Base-by-base conservation (phyloP, 208 protist species). In the Acanthamoeba rhysodes region DNA sequence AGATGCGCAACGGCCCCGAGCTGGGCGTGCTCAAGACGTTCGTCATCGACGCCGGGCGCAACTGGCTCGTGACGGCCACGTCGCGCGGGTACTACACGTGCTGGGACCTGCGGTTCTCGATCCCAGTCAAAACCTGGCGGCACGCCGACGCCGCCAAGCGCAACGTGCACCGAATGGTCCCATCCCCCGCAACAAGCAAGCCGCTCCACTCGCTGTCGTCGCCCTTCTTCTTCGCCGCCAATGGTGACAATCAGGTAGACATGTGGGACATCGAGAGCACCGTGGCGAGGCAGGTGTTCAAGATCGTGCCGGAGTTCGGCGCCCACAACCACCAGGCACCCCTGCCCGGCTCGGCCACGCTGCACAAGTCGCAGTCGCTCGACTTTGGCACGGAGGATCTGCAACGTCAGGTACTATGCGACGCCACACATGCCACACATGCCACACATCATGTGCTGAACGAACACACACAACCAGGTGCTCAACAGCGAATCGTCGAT, bases 61-160 rank as follows among this genome's bases (percentile, higher is more conserved):
- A 97, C 32, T 96, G 92, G 96, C 68, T 96, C 4, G 90, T 96
- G 4, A 95, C 95, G 12, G 96, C 59, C 27, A 97, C 96, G 18
- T 84, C 55, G 6, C 68, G 91, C 53, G 96, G 95, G 12, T 97
- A 76, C 48, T 59, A 96, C 41, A 90, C 78, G 5, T 90, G 59
- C 27, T 97, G 95, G 95, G 96, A 97, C 84, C 74, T 97, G 6
- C 70, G 96, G 45, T 97, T 97, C 80, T 29, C 50, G 16, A 88
- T 88, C 53, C 80, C 80, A 5, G 34, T 64, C 80, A 88, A 88
- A 48, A 88, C 80, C 53, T 88, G 80, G 80, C 37, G 80, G 16
- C 80, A 88, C 80, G 6, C 80, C 10, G 70, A 32, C 70, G 34
- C 70, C 18, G 32, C 70, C 70, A 80, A 80, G 70, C 70, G 70